A percentile compares a stretch with the other conserved stretches of the same genome.
Evolutionary conservation across 805 yeast species (phyloP).

Genomic region (Kodamaea sagamina): DNA sequence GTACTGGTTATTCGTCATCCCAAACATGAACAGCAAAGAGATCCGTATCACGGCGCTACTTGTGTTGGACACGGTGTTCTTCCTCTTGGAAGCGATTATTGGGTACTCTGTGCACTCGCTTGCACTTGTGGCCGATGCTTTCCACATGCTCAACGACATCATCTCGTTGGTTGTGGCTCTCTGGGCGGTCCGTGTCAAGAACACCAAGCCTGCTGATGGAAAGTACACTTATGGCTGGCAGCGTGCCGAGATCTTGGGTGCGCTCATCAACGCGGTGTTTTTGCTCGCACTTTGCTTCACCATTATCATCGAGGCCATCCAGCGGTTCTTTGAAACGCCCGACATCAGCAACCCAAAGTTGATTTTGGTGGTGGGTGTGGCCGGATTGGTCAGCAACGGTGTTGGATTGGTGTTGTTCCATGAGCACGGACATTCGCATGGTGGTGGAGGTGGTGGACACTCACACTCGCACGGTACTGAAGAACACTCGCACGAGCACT

Average conservation of each 20-base stretch:
- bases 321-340: constrained; percentile 81
- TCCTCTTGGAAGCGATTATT: constrained; percentile 78
- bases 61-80: constrained; percentile 76
- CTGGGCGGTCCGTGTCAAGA: constrained; percentile 95
- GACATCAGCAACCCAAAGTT: constrained; percentile 79
- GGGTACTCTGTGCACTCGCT: constrained; percentile 93
- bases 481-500: constrained; percentile 6
- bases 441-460: constrained; percentile 53
- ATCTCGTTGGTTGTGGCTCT: constrained; percentile 85
- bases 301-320: constrained; percentile 89
- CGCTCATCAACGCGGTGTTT: constrained; percentile 90
- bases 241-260: constrained; percentile 95
- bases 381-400: constrained; percentile 80
- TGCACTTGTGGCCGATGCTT: constrained; percentile 93
- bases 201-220: constrained; percentile 76
- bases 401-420: constrained; percentile 87
- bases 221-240: constrained; percentile 97
- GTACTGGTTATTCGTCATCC: neutral
- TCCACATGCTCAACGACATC: constrained; percentile 96
- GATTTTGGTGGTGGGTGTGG: constrained; percentile 76
- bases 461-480: constrained; percentile 27
- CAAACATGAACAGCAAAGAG: constrained; percentile 54
- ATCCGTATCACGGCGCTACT: constrained; percentile 70
- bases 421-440: constrained; percentile 56
- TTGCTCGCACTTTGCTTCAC: constrained; percentile 89